phyloP scores from a whole-genome alignment of 2,329 filamentous ascomycete species.

The Curvularia sp. region DNA sequence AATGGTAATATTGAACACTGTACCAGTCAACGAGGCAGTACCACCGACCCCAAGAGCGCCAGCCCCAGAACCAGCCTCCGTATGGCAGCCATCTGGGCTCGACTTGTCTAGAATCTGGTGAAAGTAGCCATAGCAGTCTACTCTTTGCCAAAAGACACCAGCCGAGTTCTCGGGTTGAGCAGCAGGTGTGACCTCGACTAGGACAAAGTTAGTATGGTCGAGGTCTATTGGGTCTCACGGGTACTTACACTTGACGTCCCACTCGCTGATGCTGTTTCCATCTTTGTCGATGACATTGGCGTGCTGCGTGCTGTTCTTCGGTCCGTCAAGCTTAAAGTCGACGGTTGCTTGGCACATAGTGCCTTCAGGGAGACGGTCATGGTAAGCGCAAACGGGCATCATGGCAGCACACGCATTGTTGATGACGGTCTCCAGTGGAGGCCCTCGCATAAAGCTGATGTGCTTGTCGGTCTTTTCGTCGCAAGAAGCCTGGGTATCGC shows the following conservation, averaged over 20 bases:
- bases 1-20: constrained; percentile 34
- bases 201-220: constrained; percentile 11
- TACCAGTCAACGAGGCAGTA: constrained; percentile 27
- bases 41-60: constrained; percentile 36
- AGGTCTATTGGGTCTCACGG: not conserved
- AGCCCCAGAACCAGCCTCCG: constrained; percentile 26
- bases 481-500: constrained; percentile 27
- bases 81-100: constrained; percentile 31
- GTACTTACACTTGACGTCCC: constrained; percentile 31
- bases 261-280: constrained; percentile 28
- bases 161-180: constrained; percentile 21
- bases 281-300: constrained; percentile 25
- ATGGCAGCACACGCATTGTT: constrained; percentile 39
- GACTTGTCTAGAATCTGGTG: constrained; percentile 28
- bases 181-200: constrained; percentile 37
- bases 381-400: constrained; percentile 38
- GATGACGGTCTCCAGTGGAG: constrained; percentile 29
- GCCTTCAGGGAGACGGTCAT: constrained; percentile 19
- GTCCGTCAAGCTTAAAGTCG: constrained; percentile 26
- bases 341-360: constrained; percentile 28
- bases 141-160: constrained; percentile 31
- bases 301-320: constrained; percentile 27
- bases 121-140: constrained; percentile 44
- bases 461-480: constrained; percentile 28
- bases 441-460: constrained; percentile 30